phyloP scores from a whole-genome alignment of 106 monocot genomes.

The Allium sativum region DNA sequence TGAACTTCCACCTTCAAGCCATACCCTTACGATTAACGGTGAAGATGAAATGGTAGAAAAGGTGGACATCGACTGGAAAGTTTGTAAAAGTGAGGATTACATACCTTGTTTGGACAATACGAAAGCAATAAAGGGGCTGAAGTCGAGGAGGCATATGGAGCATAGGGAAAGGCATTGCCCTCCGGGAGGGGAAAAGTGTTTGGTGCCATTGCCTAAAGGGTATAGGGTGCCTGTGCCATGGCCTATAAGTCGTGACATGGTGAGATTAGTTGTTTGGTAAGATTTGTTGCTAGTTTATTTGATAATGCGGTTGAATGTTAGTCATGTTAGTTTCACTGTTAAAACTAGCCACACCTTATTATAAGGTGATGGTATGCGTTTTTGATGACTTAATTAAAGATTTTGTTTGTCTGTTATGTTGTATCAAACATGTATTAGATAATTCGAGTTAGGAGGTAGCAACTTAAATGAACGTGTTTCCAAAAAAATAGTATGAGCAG shows the following conservation, averaged over 20 bases:
- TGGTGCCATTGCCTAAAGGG: conserved; percentile 55
- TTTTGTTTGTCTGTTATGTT: too few relatives aligned
- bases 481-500: too few relatives aligned
- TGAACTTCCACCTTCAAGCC: not conserved
- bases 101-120: conserved; percentile 86
- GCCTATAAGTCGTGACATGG: conserved; percentile 91
- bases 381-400: too few relatives aligned
- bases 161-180: conserved; percentile 90
- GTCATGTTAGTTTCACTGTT: too few relatives aligned
- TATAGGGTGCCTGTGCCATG: conserved; percentile 69
- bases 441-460: too few relatives aligned
- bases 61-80: conserved; percentile 39
- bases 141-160: conserved; percentile 81
- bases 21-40: not conserved
- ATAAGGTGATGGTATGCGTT: too few relatives aligned
- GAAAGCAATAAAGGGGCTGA: conserved; percentile 79
- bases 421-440: too few relatives aligned
- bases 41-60: conserved; percentile 9
- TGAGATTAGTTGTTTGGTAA: conserved; percentile 51
- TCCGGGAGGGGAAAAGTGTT: conserved; percentile 37
- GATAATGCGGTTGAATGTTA: too few relatives aligned
- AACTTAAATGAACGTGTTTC: too few relatives aligned
- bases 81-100: conserved; percentile 39
- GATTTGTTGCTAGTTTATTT: conserved; percentile 5
- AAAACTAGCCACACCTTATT: too few relatives aligned